These are phyloP conservation scores for Cenchrus purpureus DNA, from an alignment of 176 grass and related monocot species.

Conservation along the genomic window DNA sequence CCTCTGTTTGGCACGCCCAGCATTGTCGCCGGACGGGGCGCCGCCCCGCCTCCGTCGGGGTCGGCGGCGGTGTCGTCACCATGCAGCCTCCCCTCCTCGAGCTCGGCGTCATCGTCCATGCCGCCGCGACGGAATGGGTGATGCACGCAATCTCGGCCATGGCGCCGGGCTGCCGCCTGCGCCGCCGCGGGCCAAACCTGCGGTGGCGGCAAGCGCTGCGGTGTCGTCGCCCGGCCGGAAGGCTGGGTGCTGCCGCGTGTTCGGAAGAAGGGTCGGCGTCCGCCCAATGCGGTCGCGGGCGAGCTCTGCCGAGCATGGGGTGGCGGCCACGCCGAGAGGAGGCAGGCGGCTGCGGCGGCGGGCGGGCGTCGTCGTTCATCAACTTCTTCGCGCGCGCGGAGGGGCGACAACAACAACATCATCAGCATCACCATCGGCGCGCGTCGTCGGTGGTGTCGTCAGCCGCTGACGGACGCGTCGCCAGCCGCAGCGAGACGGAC, in stretches of 20 bases:
- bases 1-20: no score
- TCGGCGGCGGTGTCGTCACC: no score
- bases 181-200: conserved; percentile 21
- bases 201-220: no score
- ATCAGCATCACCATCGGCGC: neutral
- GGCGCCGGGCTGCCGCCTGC: conserved; percentile 44
- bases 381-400: conserved; percentile 67
- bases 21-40: no score
- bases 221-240: conserved; percentile 17
- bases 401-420: neutral
- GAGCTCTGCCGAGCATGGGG: neutral
- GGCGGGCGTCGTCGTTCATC: conserved; percentile 40
- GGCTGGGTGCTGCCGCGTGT: conserved; percentile 88
- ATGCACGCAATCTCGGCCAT: no score
- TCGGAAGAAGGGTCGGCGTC: conserved; percentile 49
- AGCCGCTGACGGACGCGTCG: conserved; percentile 61
- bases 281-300: neutral
- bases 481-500: conserved; percentile 45
- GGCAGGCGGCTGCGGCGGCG: neutral
- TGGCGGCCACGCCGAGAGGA: conserved; percentile 4
- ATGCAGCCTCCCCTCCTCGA: no score
- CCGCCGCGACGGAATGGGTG: conserved; percentile 56
- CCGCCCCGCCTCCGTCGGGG: no score
- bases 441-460: conserved; percentile 46
- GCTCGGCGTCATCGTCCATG: no score